Conservation (phyloP, 805 yeast species). For the Kockiozyma suomiensis region DNA sequence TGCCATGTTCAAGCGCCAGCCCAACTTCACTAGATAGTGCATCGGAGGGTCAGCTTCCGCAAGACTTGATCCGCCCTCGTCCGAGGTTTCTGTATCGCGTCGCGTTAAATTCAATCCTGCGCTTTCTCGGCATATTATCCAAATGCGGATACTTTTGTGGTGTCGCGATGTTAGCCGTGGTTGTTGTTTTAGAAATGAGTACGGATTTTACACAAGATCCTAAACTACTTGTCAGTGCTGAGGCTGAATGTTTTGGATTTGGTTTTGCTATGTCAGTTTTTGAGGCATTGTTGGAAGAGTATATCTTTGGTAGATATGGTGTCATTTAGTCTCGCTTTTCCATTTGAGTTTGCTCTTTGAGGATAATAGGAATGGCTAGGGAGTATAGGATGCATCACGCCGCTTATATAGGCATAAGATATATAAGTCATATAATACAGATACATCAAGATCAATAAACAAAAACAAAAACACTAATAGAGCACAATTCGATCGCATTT, state of each 20-base stretch:
- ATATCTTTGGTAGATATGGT: not conserved
- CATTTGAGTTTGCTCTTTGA: not conserved
- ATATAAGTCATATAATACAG: too few species aligned
- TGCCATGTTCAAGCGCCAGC: not conserved
- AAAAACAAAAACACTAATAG: too few species aligned
- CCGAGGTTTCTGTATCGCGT: slow-evolving; percentile 1
- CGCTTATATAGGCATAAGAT: too few species aligned
- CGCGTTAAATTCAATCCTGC: not conserved
- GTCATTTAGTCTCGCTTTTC: not conserved
- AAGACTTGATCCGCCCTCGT: not conserved
- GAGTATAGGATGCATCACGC: too few species aligned
- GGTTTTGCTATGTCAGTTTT: not conserved
- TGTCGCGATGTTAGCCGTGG: not conserved
- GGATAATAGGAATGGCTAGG: too few species aligned
- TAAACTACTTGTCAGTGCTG: too few species aligned
- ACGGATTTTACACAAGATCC: too few species aligned
- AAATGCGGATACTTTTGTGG: not conserved
- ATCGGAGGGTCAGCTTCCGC: not conserved
- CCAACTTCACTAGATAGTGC: not conserved
- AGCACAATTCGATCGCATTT: not conserved
- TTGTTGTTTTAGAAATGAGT: too few species aligned
- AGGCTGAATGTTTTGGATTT: not conserved
- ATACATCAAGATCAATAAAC: too few species aligned
- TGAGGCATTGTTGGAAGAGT: not conserved
- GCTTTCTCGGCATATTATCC: not conserved